Evolutionary conservation across 2,329 filamentous ascomycete species (phyloP).

Genomic region (Colletotrichum abscissum): DNA sequence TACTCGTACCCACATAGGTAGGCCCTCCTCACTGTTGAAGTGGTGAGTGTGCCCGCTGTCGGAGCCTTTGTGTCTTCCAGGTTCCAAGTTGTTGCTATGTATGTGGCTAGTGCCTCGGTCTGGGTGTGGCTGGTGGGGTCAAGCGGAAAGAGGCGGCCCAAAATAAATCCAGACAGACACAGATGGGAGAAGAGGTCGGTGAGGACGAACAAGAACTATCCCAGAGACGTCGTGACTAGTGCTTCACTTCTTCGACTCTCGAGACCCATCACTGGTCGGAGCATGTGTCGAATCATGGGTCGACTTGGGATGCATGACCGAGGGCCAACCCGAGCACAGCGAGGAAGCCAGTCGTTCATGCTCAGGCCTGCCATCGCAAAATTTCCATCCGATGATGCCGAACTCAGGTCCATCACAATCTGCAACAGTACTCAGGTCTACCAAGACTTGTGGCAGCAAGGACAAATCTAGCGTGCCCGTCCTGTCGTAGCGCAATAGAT

Average conservation of each 20-base stretch:
- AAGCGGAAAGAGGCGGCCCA: not conserved
- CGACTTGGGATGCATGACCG: not conserved
- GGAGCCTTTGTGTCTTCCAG: not conserved
- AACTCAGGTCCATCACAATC: constrained; percentile 12
- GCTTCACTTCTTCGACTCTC: not conserved
- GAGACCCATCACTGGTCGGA: not conserved
- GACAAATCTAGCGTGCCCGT: constrained; percentile 11
- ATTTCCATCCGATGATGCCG: constrained; percentile 33
- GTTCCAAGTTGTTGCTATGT: not conserved
- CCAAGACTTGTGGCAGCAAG: not conserved
- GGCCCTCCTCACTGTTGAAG: not conserved
- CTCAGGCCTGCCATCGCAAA: constrained; percentile 28
- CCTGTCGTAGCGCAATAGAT: constrained; percentile 13
- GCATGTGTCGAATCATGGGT: not conserved
- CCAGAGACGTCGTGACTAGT: not conserved
- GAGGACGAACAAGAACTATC: not conserved
- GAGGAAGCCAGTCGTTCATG: not conserved
- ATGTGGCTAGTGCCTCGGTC: not conserved
- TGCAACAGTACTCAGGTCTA: not conserved
- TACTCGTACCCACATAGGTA: not conserved
- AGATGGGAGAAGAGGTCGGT: not conserved
- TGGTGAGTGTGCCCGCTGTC: not conserved
- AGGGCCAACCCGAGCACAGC: not conserved
- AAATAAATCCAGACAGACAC: not conserved
- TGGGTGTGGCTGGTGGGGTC: not conserved